Conservation (phyloP, 768 basidiomycete genomes). For the Amanita brunnescens region DNA sequence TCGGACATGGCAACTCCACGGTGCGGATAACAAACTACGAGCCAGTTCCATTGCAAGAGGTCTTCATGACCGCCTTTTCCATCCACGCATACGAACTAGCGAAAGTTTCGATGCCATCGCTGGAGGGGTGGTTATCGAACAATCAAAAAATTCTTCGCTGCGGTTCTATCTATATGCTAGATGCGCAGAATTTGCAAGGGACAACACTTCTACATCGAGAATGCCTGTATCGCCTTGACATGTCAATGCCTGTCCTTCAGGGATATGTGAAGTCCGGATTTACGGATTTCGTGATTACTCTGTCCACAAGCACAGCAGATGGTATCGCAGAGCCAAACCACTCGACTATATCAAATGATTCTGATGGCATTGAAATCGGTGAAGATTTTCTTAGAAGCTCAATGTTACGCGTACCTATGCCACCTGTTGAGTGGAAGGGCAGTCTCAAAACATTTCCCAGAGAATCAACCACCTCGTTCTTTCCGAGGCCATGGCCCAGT, state of each 20-base stretch:
- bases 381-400: constrained; percentile 61
- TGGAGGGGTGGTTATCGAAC: constrained; percentile 37
- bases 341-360: constrained; percentile 14
- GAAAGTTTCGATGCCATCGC: constrained; percentile 18
- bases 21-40: constrained; percentile 9
- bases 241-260: constrained; percentile 68
- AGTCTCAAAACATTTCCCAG: constrained; percentile 9
- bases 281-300: constrained; percentile 48
- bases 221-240: constrained; percentile 38
- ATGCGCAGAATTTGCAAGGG: constrained; percentile 16
- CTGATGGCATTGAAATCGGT: constrained; percentile 56
- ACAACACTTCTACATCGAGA: constrained; percentile 15
- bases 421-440: constrained; percentile 1
- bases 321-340: constrained; percentile 8
- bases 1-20: constrained; percentile 9
- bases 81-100: constrained; percentile 38
- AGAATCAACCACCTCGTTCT: constrained; percentile 14
- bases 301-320: constrained; percentile 9
- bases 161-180: constrained; percentile 26
- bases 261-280: constrained; percentile 40
- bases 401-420: constrained; percentile 21
- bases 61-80: constrained; percentile 45
- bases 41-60: constrained; percentile 35
- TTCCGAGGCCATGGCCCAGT: constrained; percentile 19
- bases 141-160: constrained; percentile 42